A percentile compares a stretch with the other conserved stretches of the same genome.
Conservation (phyloP, 257 asterid genomes). For the Solanum habrochaites region DNA sequence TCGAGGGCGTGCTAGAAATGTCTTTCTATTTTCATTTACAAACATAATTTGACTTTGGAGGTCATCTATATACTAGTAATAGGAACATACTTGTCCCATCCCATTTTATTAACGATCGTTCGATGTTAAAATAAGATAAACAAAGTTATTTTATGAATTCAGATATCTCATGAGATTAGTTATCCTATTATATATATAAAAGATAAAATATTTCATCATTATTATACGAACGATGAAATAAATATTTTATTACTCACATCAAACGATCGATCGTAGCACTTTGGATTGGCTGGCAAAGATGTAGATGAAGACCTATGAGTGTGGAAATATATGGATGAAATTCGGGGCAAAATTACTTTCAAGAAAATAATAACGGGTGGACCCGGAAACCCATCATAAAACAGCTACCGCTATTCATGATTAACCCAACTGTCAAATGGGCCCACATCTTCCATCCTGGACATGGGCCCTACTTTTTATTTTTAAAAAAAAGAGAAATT, state of each 20-base stretch:
- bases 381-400: slow-evolving; percentile 10
- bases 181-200: rapidly evolving
- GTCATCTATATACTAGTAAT: neutral
- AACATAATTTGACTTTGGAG: neutral
- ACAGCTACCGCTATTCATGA: slow-evolving; percentile 7
- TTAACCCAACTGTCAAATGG: neutral
- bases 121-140: neutral
- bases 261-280: neutral
- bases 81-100: neutral
- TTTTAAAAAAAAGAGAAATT: neutral
- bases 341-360: neutral
- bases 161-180: no score
- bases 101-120: neutral
- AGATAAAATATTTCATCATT: no score
- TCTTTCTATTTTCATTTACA: neutral
- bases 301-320: neutral
- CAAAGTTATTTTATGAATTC: rapidly evolving
- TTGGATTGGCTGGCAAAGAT: neutral
- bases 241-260: no score
- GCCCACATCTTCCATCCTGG: slow-evolving; percentile 6
- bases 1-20: neutral
- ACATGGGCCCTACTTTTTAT: neutral
- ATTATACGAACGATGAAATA: no score
- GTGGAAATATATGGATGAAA: neutral
- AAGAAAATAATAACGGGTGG: slow-evolving; percentile 5